A percentile compares a stretch with the other conserved stretches of the same genome.
Conservation (phyloP, 495 filamentous ascomycete genomes). For the Trichoderma reesei region DNA sequence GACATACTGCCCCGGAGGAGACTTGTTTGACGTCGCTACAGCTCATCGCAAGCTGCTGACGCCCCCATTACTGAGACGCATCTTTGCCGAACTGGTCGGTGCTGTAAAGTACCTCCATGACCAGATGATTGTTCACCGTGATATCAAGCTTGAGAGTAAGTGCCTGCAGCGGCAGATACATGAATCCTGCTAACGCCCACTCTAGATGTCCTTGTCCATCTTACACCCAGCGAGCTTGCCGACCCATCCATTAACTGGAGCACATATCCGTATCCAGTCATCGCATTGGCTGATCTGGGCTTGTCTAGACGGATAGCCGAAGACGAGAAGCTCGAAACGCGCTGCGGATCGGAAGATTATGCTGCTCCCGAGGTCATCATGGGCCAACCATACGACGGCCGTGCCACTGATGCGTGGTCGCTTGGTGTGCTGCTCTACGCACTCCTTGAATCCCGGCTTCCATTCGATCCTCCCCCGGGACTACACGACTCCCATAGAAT, state of each 20-base stretch:
- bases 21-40: slow-evolving; percentile 87
- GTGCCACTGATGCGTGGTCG: slow-evolving; percentile 88
- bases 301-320: slow-evolving; percentile 74
- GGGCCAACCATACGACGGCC: slow-evolving; percentile 90
- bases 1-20: slow-evolving; percentile 86
- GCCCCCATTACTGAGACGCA: slow-evolving; percentile 63
- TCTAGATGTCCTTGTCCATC: slow-evolving; percentile 82
- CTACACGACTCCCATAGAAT: slow-evolving; percentile 60
- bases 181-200: background rate
- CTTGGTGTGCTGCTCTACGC: slow-evolving; percentile 89
- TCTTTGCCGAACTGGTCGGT: slow-evolving; percentile 79
- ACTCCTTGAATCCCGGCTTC: slow-evolving; percentile 80
- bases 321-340: slow-evolving; percentile 72
- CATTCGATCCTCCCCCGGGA: slow-evolving; percentile 78
- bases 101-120: slow-evolving; percentile 81
- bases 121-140: slow-evolving; percentile 82
- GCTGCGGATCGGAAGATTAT: slow-evolving; percentile 95
- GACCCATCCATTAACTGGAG: slow-evolving; percentile 47
- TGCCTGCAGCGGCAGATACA: background rate
- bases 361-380: slow-evolving; percentile 93
- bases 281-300: slow-evolving; percentile 86
- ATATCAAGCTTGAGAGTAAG: slow-evolving; percentile 97
- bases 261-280: slow-evolving; percentile 65
- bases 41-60: slow-evolving; percentile 52
- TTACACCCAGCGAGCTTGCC: slow-evolving; percentile 45